These are phyloP conservation scores for Agrocybe pediades DNA, from an alignment of 768 basidiomycete species.

Conservation along the genomic window DNA sequence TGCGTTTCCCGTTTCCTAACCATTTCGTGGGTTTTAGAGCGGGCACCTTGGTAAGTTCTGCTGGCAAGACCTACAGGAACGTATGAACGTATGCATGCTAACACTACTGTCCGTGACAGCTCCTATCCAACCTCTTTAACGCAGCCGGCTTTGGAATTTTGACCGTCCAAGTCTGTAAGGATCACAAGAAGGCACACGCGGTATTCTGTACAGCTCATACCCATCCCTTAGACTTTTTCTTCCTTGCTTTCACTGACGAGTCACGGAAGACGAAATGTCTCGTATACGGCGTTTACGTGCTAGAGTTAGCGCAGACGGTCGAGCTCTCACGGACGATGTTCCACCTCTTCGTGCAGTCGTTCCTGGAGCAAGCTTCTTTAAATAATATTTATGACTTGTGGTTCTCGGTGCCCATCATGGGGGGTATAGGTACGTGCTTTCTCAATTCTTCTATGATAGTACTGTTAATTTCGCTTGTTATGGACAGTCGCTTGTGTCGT, in stretches of 20 bases:
- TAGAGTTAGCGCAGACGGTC: neutral
- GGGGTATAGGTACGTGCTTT: neutral
- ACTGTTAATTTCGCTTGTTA: neutral
- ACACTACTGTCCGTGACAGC: too few relatives aligned
- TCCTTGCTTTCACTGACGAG: neutral
- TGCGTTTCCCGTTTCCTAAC: too few relatives aligned
- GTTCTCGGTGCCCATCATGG: neutral
- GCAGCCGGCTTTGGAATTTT: neutral
- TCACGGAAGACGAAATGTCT: neutral
- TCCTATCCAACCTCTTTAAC: neutral
- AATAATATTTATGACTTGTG: neutral
- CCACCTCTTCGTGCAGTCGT: neutral
- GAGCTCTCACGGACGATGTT: neutral
- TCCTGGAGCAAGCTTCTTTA: neutral
- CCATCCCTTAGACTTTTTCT: neutral
- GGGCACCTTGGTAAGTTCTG: too few relatives aligned
- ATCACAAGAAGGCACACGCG: neutral
- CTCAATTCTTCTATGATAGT: neutral
- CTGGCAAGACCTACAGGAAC: too few relatives aligned
- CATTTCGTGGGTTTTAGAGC: too few relatives aligned
- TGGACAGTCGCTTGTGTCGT: constrained; percentile 2
- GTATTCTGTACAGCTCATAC: neutral
- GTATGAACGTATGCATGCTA: too few relatives aligned
- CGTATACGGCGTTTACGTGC: neutral
- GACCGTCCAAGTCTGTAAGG: neutral